Conservation (phyloP, 441 rosid genomes). For the Corymbia citriodora region DNA sequence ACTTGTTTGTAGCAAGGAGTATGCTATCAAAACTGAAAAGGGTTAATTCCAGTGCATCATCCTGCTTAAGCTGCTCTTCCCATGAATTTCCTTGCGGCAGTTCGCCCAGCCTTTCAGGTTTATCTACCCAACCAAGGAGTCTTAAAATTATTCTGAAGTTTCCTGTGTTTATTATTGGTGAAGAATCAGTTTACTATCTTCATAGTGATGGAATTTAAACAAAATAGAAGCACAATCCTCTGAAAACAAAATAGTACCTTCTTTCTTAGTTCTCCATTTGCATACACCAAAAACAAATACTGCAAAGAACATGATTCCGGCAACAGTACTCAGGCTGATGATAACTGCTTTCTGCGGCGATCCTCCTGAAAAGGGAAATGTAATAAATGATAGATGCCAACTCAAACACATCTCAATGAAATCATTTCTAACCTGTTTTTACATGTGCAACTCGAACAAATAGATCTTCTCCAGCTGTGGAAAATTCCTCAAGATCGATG, state of each 20-base stretch:
- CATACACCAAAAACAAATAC: background rate
- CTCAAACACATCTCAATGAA: background rate
- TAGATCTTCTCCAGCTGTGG: background rate
- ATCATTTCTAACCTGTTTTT: background rate
- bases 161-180: background rate
- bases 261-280: background rate
- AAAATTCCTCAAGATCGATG: background rate
- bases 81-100: background rate
- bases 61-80: background rate
- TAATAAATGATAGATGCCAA: background rate
- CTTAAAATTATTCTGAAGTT: background rate
- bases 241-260: background rate
- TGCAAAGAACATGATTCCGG: background rate
- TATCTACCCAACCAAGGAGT: background rate
- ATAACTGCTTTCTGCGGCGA: no score
- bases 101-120: background rate
- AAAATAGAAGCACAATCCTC: background rate
- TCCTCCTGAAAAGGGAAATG: no score
- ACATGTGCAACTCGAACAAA: background rate
- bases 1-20: background rate
- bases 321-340: no score
- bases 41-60: background rate
- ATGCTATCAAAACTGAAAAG: background rate
- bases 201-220: rapidly evolving
- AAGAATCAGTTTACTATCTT: background rate